A percentile compares a stretch with the other conserved stretches of the same genome.
Conservation (phyloP, 176 grass and related monocot species). For the Aegilops longissima region DNA sequence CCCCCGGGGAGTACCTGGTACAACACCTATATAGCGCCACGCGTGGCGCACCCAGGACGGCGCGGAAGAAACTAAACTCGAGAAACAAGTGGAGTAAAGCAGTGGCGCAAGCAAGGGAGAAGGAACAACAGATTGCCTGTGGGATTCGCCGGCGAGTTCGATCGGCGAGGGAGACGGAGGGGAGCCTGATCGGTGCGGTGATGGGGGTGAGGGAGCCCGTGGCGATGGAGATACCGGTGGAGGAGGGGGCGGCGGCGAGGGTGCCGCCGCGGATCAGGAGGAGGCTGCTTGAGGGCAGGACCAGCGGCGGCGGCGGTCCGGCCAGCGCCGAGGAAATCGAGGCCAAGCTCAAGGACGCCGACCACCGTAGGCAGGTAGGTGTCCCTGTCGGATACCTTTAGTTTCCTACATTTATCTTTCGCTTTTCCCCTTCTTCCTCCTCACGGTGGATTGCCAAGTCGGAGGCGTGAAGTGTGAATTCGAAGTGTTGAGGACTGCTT, state of each 20-base stretch:
- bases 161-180: too few relatives aligned
- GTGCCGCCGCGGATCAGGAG: conserved; percentile 71
- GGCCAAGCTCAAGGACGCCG: conserved; percentile 90
- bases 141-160: not conserved
- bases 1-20: not conserved
- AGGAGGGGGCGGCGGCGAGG: conserved; percentile 43
- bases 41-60: conserved; percentile 6
- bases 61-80: conserved; percentile 25
- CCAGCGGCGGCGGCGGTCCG: conserved; percentile 33
- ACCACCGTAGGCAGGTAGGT: conserved; percentile 79
- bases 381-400: conserved; percentile 16
- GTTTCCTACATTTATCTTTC: not conserved
- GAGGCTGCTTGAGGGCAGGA: conserved; percentile 63
- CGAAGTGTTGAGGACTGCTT: not conserved
- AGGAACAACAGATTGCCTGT: not conserved
- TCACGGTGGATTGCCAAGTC: conserved; percentile 24
- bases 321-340: conserved; percentile 87
- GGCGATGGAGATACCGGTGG: conserved; percentile 75
- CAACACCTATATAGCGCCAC: conserved; percentile 9
- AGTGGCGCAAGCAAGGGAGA: not conserved
- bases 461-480: not conserved
- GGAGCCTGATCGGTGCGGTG: conserved; percentile 35
- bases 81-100: conserved; percentile 8
- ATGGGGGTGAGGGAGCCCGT: conserved; percentile 59
- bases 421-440: not conserved